Base-by-base conservation (phyloP, 306 rosid species). In the Astragalus glycyphyllos region DNA sequence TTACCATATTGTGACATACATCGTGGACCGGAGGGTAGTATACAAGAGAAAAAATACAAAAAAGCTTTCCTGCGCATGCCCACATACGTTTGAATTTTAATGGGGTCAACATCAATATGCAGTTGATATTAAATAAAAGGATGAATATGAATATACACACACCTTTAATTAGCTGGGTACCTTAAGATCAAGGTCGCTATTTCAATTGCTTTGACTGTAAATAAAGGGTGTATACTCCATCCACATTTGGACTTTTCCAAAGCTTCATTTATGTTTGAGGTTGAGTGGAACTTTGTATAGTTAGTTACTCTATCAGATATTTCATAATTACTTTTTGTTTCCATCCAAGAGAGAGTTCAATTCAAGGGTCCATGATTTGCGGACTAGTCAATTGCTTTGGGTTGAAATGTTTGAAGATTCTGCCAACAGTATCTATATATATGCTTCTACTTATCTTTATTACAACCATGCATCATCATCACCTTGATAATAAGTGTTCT, bases 321-420 rank as follows among this genome's bases (percentile, higher is more conserved):
- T 61, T 41, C 3, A 45, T 45, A 3, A 45, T 64, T 8, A 46
- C 26, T 4, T 5, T 31, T 59, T 34, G 68, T 45, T 71, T 34
- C 12, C 40, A 41, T 44, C 5, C 9, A 57, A 58, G 16, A 61
- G 16, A 61, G 15, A 29, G 53, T 17, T 68, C 16, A 15, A 37
- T 72, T 59, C 16, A 38, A 61, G 13, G 73, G 81, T 26, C 23
- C 79, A 63, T 29, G 45, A 61, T 66, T 41, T 60, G 50, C 38
- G 71, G 71, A 35, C 7, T 56, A 53, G 82, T 79, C 77, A 75
- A 79, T 72, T 72, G 79, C 79, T 75, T 79, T 48, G 13, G 14
- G 44, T 67, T 61, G 14, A 75, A 58, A 65, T 61, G 49, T 38
- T 75, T 66, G 81, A 79, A 83, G 44, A 31, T 61, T 65, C n/a